Evolutionary conservation across 305 asterid genomes (phyloP).

Genomic region (Solanum hybrid): DNA sequence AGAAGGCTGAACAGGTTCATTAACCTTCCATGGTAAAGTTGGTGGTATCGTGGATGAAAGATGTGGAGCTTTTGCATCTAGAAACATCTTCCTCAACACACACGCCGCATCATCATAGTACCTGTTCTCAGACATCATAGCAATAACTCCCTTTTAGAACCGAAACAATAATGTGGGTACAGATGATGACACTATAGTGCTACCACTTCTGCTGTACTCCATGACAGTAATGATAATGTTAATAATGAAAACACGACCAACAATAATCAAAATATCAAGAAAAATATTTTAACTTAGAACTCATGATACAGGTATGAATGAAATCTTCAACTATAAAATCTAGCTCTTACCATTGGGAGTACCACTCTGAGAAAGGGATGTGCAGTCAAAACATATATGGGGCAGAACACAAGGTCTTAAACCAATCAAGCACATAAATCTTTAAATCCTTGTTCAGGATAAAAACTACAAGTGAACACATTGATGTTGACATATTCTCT

Average conservation of each 20-base stretch:
- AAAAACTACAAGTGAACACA: not conserved
- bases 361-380: not conserved
- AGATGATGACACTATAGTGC: not conserved
- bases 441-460: not conserved
- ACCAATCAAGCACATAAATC: not conserved
- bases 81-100: constrained; percentile 72
- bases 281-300: not conserved
- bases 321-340: not conserved
- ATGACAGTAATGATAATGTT: not conserved
- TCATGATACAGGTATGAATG: not conserved
- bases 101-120: constrained; percentile 79
- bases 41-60: constrained; percentile 70
- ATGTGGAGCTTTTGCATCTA: constrained; percentile 80
- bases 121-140: constrained; percentile 21
- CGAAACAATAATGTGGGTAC: not conserved
- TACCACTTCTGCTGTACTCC: not conserved
- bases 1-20: constrained; percentile 52
- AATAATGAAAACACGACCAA: not conserved
- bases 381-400: not conserved
- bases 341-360: not conserved
- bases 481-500: not conserved
- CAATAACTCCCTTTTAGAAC: not conserved
- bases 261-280: not conserved
- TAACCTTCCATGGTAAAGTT: constrained; percentile 62
- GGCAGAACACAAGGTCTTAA: not conserved